Percentiles rank a stretch among this genome's conserved stretches.
Conservation (phyloP, 805 yeast species). For the Wickerhamomyces alni region DNA sequence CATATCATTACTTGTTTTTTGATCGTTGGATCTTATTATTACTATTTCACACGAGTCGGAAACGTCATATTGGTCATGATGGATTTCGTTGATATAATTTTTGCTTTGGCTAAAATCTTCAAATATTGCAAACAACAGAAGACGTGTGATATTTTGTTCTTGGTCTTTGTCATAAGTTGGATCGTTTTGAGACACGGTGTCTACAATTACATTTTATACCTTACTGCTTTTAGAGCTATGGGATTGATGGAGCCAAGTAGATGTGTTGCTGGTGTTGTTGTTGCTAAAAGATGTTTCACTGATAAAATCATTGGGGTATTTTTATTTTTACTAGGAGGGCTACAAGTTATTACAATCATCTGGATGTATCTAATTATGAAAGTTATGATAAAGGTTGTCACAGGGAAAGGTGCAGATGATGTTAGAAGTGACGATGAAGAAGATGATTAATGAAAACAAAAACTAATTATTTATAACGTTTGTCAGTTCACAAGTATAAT, state of each 20-base stretch:
- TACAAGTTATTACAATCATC: constrained; percentile 58
- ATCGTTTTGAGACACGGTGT: constrained; percentile 64
- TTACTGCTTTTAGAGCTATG: constrained; percentile 43
- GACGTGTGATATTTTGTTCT: constrained; percentile 65
- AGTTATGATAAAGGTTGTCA: constrained; percentile 64
- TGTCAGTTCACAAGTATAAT: constrained; percentile 9
- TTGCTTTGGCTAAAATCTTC: constrained; percentile 69
- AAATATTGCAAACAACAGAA: constrained; percentile 60
- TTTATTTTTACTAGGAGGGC: constrained; percentile 49
- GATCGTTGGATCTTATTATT: constrained; percentile 64
- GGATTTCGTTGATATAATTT: constrained; percentile 76
- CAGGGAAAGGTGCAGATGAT: constrained; percentile 79
- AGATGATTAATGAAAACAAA: constrained; percentile 10
- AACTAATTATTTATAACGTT: too few species aligned
- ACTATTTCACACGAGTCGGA: constrained; percentile 71
- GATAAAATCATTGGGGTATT: constrained; percentile 39
- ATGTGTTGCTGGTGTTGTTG: constrained; percentile 29
- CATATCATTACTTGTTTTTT: constrained; percentile 75
- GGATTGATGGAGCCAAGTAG: constrained; percentile 38
- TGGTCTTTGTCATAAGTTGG: constrained; percentile 65
- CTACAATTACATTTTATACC: constrained; percentile 61
- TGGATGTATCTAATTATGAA: constrained; percentile 74
- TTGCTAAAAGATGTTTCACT: constrained; percentile 45
- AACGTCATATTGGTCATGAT: constrained; percentile 70
- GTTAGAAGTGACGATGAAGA: constrained; percentile 80